Conservation (phyloP, 1,139 yeast genomes). For the Debaryomycetaceae sp. region DNA sequence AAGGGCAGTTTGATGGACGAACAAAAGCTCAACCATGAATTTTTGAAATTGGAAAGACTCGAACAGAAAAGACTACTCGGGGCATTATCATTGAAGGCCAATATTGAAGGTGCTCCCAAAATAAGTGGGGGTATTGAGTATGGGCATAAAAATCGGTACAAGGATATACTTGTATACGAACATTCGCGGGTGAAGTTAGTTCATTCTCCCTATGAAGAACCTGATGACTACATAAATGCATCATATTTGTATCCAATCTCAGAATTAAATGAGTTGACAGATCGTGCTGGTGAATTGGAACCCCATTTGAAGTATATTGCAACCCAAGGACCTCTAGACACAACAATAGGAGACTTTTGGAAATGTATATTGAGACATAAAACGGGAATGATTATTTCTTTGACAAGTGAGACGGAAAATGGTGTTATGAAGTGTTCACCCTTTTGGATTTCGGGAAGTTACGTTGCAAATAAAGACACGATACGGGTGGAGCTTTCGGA, state of each 20-base stretch:
- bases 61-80: conserved; percentile 31
- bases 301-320: conserved; percentile 56
- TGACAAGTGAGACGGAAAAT: conserved; percentile 52
- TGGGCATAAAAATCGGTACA: conserved; percentile 74
- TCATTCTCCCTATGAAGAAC: conserved; percentile 14
- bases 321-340: conserved; percentile 80
- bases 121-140: conserved; percentile 62
- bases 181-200: conserved; percentile 65
- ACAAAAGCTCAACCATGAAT: conserved; percentile 22
- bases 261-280: conserved; percentile 4
- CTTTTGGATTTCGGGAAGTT: conserved; percentile 49
- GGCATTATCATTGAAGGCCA: conserved; percentile 20
- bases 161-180: conserved; percentile 79
- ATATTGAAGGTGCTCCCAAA: conserved; percentile 15
- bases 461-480: conserved; percentile 33
- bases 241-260: conserved; percentile 40
- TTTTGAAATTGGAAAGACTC: conserved; percentile 23
- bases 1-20: conserved; percentile 14
- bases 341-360: conserved; percentile 82
- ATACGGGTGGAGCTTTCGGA: conserved; percentile 28
- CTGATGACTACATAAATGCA: conserved; percentile 56
- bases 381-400: conserved; percentile 41
- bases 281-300: conserved; percentile 1
- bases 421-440: conserved; percentile 56
- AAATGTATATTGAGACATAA: conserved; percentile 52